Evolutionary conservation across 73 alveolate species (phyloP).

Genomic region (Paramecium pentaurelia): DNA sequence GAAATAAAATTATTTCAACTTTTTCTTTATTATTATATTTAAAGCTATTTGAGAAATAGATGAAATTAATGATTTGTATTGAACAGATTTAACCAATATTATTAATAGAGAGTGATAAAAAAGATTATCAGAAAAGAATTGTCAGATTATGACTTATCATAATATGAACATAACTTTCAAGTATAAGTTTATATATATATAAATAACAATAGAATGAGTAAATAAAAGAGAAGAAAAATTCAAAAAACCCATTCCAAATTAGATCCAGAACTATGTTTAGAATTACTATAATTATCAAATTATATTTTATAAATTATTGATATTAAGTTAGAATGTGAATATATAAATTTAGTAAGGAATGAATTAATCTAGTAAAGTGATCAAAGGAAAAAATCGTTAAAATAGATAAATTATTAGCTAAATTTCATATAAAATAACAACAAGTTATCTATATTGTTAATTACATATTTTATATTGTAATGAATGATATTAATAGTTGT

Average conservation of each 20-base stretch:
- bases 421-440: neutral
- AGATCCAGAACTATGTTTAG: slow-evolving; percentile 1
- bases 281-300: neutral
- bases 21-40: too few relatives aligned
- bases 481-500: too few relatives aligned
- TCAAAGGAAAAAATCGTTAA: slow-evolving; percentile 27
- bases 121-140: neutral
- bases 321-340: slow-evolving; percentile 3
- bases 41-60: too few relatives aligned
- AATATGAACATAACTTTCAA: neutral
- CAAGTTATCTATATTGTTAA: neutral
- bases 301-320: neutral
- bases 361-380: neutral
- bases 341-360: slow-evolving; percentile 11
- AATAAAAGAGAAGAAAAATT: neutral
- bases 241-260: neutral
- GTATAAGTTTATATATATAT: too few relatives aligned
- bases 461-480: too few relatives aligned
- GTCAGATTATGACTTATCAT: neutral
- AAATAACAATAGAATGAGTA: neutral
- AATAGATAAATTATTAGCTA: neutral
- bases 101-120: neutral
- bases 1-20: too few relatives aligned
- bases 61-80: neutral
- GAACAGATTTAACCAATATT: neutral